A percentile compares a stretch with the other conserved stretches of the same genome.
Conservation (phyloP, 441 rosid species). For the Populus hybrid region DNA sequence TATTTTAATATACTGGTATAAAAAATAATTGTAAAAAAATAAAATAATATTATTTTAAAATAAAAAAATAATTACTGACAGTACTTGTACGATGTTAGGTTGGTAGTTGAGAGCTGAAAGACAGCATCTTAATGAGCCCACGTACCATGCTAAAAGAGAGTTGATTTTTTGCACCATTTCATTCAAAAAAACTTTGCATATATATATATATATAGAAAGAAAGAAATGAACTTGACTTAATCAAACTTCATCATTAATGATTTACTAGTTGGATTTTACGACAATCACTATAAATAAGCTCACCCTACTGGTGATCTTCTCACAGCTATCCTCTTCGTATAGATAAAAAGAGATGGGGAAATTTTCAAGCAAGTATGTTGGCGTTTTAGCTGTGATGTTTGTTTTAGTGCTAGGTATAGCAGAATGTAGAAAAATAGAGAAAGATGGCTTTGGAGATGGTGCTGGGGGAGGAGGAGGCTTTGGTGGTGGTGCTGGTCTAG, state of each 20-base stretch:
- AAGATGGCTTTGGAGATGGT: conserved; percentile 24
- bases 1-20: no score
- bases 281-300: conserved; percentile 23
- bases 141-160: conserved; percentile 7
- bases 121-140: conserved; percentile 13
- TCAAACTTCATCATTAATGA: conserved; percentile 22
- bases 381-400: conserved; percentile 31
- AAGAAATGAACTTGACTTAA: not conserved
- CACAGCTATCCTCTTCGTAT: not conserved
- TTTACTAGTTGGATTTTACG: not conserved
- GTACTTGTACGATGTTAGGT: no score
- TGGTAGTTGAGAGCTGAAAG: not conserved
- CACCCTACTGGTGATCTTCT: not conserved
- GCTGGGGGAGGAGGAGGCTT: conserved; percentile 9
- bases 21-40: no score
- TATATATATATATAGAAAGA: not conserved
- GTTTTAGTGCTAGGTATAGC: conserved; percentile 42
- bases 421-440: conserved; percentile 49
- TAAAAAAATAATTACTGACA: no score
- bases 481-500: conserved; percentile 20
- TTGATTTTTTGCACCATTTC: conserved; percentile 22
- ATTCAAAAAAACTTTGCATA: not conserved
- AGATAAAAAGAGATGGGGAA: conserved; percentile 37
- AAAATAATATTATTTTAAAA: no score
- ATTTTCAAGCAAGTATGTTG: conserved; percentile 21